A percentile compares a stretch with the other conserved stretches of the same genome.
These are phyloP conservation scores for Debaryomyces castellii DNA, from an alignment of 805 yeast genomes.

Conservation along the genomic window DNA sequence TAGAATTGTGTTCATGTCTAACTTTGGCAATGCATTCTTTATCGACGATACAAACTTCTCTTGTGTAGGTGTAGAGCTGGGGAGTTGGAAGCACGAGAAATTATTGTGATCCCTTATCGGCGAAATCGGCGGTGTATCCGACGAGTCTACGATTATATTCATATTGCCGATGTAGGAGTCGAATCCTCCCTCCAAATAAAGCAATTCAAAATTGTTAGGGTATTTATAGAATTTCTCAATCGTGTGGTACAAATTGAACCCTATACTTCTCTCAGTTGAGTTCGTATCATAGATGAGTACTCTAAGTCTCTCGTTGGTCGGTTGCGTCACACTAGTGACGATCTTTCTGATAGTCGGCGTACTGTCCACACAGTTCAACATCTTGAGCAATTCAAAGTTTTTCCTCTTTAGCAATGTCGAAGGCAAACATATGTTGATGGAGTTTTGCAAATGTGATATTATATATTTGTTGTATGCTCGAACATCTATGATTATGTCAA, in stretches of 20 bases:
- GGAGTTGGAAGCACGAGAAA: constrained; percentile 43
- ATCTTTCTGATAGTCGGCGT: background rate
- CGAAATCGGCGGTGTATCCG: constrained; percentile 6
- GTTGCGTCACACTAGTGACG: constrained; percentile 13
- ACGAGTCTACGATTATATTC: constrained; percentile 7
- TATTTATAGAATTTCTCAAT: constrained; percentile 25
- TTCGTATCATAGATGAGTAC: constrained; percentile 36
- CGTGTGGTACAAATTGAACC: constrained; percentile 34
- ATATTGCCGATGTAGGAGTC: constrained; percentile 1
- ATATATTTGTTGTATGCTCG: constrained; percentile 39
- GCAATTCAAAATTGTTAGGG: constrained; percentile 18
- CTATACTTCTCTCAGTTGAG: constrained; percentile 18
- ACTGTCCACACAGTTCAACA: constrained; percentile 28
- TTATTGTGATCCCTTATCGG: constrained; percentile 1
- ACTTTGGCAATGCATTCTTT: constrained; percentile 27
- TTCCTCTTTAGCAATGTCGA: constrained; percentile 43
- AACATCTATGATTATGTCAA: constrained; percentile 34
- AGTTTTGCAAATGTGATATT: constrained; percentile 23
- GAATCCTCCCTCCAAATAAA: constrained; percentile 29
- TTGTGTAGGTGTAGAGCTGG: constrained; percentile 37
- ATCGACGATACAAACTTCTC: constrained; percentile 36
- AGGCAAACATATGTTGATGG: constrained; percentile 44
- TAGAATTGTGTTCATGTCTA: constrained; percentile 14
- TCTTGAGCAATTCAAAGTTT: constrained; percentile 30
- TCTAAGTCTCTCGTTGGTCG: constrained; percentile 12